These are phyloP conservation scores for Ophiobolus disseminans DNA, from an alignment of 2,329 filamentous ascomycete species.

Conservation along the genomic window DNA sequence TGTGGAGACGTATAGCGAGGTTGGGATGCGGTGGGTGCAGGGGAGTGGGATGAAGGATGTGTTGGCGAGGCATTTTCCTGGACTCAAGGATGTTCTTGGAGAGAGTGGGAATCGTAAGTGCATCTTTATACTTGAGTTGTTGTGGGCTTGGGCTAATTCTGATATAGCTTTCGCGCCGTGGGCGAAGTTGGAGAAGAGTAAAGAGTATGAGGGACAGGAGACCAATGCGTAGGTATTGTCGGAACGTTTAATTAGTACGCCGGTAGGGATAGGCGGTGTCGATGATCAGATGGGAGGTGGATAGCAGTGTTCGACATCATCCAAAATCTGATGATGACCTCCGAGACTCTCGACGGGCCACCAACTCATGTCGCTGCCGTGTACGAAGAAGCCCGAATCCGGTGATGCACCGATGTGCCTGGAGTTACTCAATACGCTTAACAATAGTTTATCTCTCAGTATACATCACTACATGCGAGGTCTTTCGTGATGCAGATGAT, in stretches of 20 bases:
- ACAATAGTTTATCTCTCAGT: no score
- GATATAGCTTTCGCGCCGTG: slow-evolving; percentile 32
- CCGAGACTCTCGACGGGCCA: no score
- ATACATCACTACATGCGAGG: neutral
- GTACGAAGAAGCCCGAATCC: no score
- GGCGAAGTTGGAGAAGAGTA: slow-evolving; percentile 25
- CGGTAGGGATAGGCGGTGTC: neutral
- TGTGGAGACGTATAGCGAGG: slow-evolving; percentile 50
- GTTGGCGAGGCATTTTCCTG: slow-evolving; percentile 54
- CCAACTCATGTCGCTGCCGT: no score
- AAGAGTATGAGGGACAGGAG: slow-evolving; percentile 27
- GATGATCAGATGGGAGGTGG: no score
- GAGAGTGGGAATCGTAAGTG: slow-evolving; percentile 27
- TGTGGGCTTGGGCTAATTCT: slow-evolving; percentile 2
- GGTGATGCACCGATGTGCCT: no score
- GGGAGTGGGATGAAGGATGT: slow-evolving; percentile 54
- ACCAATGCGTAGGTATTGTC: slow-evolving; percentile 16
- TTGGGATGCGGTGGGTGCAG: slow-evolving; percentile 56
- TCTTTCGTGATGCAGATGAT: neutral
- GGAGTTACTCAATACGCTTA: no score
- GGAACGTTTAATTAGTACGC: neutral
- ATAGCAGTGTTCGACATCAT: no score
- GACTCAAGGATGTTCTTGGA: slow-evolving; percentile 41
- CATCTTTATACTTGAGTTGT: neutral
- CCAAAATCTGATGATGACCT: no score